Evolutionary conservation across 2,329 filamentous ascomycete genomes (phyloP), one percentile per base, ranked within the genome.

Genomic region (Dactylonectria macrodidyma): DNA sequence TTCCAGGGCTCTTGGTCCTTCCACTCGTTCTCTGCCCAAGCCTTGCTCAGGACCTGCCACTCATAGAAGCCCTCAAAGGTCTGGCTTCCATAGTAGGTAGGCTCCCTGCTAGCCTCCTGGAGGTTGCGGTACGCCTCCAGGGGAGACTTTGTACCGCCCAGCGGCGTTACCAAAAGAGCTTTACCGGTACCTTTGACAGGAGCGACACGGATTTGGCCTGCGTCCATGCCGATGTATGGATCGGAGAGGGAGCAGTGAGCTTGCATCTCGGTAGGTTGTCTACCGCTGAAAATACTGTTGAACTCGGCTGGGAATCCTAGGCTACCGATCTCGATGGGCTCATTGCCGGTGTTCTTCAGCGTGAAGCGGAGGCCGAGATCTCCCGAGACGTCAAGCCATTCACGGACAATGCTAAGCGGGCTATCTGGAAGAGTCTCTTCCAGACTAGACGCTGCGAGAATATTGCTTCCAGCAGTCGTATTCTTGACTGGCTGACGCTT

Each of bases 21-120:
- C 89, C 88, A 91, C 71, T 90, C 87, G 0, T 84, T 84, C 66
- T 89, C 85, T 0, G 86, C 86, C 78, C 84, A 90, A 0, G 88
- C 88, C 62, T 84, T 81, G 12, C 82, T 85, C 59, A 87, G 81
- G 0, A 86, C 82, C 70, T 89, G 85, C 88, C 88, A 91, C 70
- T 89, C 87, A 66, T 90, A 91, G 67, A 88, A 84, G 0, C 88
- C 88, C 71, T 91, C 88, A 66, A 88, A 91, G 0, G 84, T 87
- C 70, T 90, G 88, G 52, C 84, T 86, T 5, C 79, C 81, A 72
- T 90, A 89, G 10, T 69, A 73, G 0, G 82, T 82, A 10, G 74
- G 78, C 0, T 80, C 78, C 30, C 81, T 81, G 2, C 71, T 78
- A 0, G 80, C 76, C 74, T 90, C 88, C 0, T 69, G 48, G 0